phyloP scores from a whole-genome alignment of 108 stramenopile genomes.

The Nitzschia sp. region DNA sequence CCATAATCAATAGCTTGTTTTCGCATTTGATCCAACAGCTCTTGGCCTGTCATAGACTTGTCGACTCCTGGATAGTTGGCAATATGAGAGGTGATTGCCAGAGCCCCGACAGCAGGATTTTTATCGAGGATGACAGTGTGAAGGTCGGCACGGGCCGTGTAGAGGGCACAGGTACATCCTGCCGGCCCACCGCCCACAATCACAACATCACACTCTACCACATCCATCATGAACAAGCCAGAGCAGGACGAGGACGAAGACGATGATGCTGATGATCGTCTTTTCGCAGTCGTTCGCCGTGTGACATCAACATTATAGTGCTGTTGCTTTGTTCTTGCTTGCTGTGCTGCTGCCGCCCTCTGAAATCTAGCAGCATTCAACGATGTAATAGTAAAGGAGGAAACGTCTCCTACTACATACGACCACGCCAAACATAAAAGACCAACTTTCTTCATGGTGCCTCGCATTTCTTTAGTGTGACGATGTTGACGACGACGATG shows the following conservation, averaged over 20 bases:
- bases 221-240: constrained; percentile 35
- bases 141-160: constrained; percentile 49
- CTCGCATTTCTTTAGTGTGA: no score
- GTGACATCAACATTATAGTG: no score
- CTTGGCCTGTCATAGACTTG: constrained; percentile 36
- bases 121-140: constrained; percentile 52
- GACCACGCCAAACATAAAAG: no score
- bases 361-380: no score
- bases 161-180: constrained; percentile 55
- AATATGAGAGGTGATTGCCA: constrained; percentile 47
- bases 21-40: constrained; percentile 44
- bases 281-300: no score
- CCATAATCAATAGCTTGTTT: constrained; percentile 52
- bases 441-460: no score
- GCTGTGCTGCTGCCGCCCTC: no score
- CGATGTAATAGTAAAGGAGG: no score
- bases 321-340: no score
- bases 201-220: constrained; percentile 48
- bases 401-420: no score
- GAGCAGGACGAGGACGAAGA: neutral
- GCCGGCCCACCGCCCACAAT: constrained; percentile 78
- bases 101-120: constrained; percentile 42
- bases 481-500: no score
- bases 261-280: neutral
- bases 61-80: constrained; percentile 59